phyloP scores from a whole-genome alignment of 2,329 filamentous ascomycete species.

The Magnaporthiopsis incrustans region DNA sequence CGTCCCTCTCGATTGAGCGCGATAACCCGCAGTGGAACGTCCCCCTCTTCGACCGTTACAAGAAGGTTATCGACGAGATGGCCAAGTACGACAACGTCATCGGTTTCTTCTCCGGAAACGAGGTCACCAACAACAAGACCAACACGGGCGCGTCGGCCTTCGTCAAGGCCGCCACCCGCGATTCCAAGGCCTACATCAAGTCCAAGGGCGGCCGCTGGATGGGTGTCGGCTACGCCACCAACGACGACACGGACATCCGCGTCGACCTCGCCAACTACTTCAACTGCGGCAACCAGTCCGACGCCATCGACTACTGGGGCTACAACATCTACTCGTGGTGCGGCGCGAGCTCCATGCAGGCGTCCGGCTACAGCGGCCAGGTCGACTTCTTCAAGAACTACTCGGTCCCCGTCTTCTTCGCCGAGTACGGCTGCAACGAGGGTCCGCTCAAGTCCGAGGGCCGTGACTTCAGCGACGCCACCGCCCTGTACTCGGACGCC shows the following conservation, averaged over 20 bases:
- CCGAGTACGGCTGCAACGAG: slow-evolving; percentile 92
- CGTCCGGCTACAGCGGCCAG: slow-evolving; percentile 74
- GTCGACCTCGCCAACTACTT: slow-evolving; percentile 83
- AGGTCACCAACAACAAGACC: slow-evolving; percentile 82
- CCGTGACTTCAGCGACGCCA: slow-evolving; percentile 80
- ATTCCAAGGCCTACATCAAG: slow-evolving; percentile 92
- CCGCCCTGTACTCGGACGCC: slow-evolving; percentile 65
- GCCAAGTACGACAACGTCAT: slow-evolving; percentile 82
- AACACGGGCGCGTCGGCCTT: slow-evolving; percentile 89
- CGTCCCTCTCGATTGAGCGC: slow-evolving; percentile 76
- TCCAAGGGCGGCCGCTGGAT: slow-evolving; percentile 67
- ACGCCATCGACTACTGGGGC: slow-evolving; percentile 91
- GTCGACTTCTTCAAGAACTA: slow-evolving; percentile 83
- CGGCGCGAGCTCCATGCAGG: slow-evolving; percentile 66
- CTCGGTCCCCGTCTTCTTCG: slow-evolving; percentile 94
- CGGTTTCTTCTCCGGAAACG: slow-evolving; percentile 98
- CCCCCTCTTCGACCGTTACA: slow-evolving; percentile 73
- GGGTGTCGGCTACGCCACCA: slow-evolving; percentile 92
- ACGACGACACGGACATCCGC: slow-evolving; percentile 81
- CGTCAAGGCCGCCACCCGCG: slow-evolving; percentile 95
- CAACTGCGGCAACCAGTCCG: slow-evolving; percentile 67
- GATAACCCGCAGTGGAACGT: slow-evolving; percentile 71
- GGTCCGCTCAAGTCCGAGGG: slow-evolving; percentile 45
- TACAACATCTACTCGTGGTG: slow-evolving; percentile 99
- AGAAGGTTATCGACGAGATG: slow-evolving; percentile 72